Evolutionary conservation across 164 flowering plant genomes (phyloP).

Genomic region (Vitis riparia): DNA sequence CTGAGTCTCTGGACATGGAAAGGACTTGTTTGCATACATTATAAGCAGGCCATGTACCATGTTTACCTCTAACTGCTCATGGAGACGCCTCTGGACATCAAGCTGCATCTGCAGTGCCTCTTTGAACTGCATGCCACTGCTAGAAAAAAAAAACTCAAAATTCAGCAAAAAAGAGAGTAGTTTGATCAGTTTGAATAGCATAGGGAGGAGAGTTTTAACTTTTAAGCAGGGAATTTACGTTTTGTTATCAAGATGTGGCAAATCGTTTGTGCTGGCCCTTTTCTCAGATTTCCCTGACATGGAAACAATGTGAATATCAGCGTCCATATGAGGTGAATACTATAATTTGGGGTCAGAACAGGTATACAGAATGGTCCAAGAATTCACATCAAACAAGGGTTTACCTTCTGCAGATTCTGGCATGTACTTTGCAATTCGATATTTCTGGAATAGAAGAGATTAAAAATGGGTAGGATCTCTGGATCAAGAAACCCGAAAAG

Average conservation of each 20-base stretch:
- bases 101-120: conserved; percentile 78
- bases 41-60: not conserved
- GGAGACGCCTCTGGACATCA: conserved; percentile 79
- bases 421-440: conserved; percentile 74
- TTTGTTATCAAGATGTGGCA: conserved; percentile 41
- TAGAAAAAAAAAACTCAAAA: not conserved
- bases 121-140: conserved; percentile 62
- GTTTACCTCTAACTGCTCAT: conserved; percentile 80
- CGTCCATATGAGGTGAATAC: too few species aligned
- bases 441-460: conserved; percentile 52
- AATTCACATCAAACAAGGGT: not conserved
- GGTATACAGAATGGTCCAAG: not conserved
- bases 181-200: not conserved
- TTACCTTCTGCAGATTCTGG: conserved; percentile 68
- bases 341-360: too few species aligned
- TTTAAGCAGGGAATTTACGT: conserved; percentile 28
- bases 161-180: not conserved
- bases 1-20: conserved; percentile 29
- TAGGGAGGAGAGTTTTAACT: not conserved
- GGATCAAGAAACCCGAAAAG: not conserved
- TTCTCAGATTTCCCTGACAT: conserved; percentile 55
- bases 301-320: not conserved
- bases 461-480: not conserved
- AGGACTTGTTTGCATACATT: not conserved
- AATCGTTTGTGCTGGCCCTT: conserved; percentile 25